Evolutionary conservation across 164 flowering plant genomes (phyloP).

Genomic region (Hamamelis virginiana): DNA sequence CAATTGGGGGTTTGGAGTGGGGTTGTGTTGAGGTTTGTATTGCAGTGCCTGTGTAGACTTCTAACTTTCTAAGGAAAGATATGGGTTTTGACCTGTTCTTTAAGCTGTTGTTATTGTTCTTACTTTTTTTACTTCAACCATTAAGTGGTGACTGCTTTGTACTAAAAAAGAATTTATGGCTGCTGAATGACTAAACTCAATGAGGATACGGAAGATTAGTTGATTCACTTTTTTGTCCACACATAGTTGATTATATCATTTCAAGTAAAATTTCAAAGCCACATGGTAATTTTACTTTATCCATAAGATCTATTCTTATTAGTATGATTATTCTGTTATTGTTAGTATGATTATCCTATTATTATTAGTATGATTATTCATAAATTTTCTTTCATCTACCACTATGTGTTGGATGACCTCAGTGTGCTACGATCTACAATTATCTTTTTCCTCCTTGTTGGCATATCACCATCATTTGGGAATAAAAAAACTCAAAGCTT

Average conservation of each 20-base stretch:
- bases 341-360: neutral
- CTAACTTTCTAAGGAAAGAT: no score
- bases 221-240: neutral
- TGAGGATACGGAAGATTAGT: neutral
- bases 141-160: neutral
- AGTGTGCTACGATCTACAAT: neutral
- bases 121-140: neutral
- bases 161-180: no score
- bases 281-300: neutral
- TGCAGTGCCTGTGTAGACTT: no score
- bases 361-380: neutral
- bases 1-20: no score
- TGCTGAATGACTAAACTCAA: neutral
- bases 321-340: neutral
- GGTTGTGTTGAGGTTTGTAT: no score
- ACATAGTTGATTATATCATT: neutral
- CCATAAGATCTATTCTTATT: neutral
- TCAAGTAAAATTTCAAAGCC: neutral
- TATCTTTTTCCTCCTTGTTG: conserved; percentile 1
- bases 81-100: neutral
- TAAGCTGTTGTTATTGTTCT: neutral
- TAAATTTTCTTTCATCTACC: neutral
- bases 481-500: neutral
- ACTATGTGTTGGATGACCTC: neutral
- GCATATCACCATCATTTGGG: neutral